Evolutionary conservation across 2,329 filamentous ascomycete species (phyloP).

Genomic region (Magnaporthiopsis incrustans): DNA sequence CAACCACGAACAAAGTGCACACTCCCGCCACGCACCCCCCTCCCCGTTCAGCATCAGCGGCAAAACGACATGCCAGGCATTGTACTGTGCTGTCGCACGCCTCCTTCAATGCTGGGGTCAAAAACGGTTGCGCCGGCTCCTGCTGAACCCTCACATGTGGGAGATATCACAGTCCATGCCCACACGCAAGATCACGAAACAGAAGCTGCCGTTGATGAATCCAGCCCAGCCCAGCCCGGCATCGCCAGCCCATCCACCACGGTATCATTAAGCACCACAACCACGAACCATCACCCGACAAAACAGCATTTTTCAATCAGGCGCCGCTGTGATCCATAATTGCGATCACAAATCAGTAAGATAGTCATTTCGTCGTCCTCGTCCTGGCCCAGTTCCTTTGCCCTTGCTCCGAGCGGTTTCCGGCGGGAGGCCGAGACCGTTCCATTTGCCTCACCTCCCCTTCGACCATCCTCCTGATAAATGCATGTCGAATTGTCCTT

Average conservation of each 20-base stretch:
- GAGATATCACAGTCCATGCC: background rate
- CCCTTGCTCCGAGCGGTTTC: background rate
- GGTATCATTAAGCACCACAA: background rate
- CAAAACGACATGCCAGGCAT: background rate
- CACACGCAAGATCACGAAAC: background rate
- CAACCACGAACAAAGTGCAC: background rate
- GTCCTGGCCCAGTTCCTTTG: background rate
- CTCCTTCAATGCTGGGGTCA: background rate
- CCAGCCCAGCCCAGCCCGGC: background rate
- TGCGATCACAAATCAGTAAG: background rate
- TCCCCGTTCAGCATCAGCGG: background rate
- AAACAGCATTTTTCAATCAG: background rate
- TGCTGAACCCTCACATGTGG: background rate
- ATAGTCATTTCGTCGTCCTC: background rate
- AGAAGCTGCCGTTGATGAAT: background rate
- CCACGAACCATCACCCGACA: background rate
- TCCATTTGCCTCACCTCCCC: background rate
- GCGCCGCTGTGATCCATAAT: background rate
- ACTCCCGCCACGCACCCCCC: background rate
- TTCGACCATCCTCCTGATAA: background rate
- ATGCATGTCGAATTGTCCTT: background rate
- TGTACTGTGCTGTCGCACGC: background rate
- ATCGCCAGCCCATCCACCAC: background rate
- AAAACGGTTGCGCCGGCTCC: background rate
- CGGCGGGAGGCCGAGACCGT: background rate